Evolutionary conservation across 441 rosid genomes (phyloP), one percentile per base, ranked within the genome.

Genomic region (Metrosideros polymorpha): DNA sequence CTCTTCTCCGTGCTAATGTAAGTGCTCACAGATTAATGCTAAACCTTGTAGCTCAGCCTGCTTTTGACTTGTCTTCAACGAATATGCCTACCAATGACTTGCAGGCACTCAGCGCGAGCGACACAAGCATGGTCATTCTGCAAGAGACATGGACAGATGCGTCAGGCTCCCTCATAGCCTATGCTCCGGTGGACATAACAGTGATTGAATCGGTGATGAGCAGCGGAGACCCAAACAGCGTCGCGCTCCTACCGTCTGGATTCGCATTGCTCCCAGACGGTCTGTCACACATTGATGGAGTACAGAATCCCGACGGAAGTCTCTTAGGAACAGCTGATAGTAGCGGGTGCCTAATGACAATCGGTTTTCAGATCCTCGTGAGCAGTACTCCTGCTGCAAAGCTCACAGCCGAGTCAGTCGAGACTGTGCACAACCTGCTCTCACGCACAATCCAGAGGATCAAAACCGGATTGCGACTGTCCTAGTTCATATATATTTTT

Each of bases 81-180:
- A 71, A 71, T 39, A 71, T 22, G 79, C n/a, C 84, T 14, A n/a
- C 29, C 18, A 12, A 51, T 52, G 84, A 83, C 59, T 83, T 53
- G 84, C 90, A 95, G 98, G 90, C 90, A 56, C 86, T 87, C 43
- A 88, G 87, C 91, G 88, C 97, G 4, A 93, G 91, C 85, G 96
- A 96, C 92, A 95, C 96, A 66, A 91, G 98, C 86, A 98, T 98
- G 99, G 88, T 98, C 61, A 96, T 98, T 84, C 90, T 98, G 42
- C 99, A 96, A 87, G 99, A 98, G 92, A 95, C 98, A 4, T 95
- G 97, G 93, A 94, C 92, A 84, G 99, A 95, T 92, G 94, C 96
- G 0, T 92, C 98, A 42, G 99, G 99, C 57, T 96, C 99, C 52
- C 93, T 95, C 84, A 96, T 98, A 1, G 98, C 96, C 39, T 96